Conservation (phyloP, 345 rosid genomes). For the Trapa bicornis region DNA sequence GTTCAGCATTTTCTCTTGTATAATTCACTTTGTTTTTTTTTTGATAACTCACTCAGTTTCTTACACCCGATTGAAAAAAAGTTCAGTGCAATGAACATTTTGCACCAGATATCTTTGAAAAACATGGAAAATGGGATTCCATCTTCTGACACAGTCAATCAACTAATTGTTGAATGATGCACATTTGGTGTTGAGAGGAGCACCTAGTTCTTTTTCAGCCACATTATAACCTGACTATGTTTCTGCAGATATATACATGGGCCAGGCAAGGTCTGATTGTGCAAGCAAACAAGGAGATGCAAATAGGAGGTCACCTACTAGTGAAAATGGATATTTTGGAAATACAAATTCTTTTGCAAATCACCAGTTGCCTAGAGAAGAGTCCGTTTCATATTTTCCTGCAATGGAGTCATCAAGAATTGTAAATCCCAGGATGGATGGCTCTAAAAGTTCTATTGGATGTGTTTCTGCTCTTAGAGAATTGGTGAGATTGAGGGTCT, state of each 20-base stretch:
- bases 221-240: constrained; percentile 3
- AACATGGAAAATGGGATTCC: not conserved
- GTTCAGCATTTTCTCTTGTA: not conserved
- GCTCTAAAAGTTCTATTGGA: constrained; percentile 39
- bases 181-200: not conserved
- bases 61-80: not conserved
- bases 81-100: not conserved
- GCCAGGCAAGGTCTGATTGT: constrained; percentile 39
- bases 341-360: constrained; percentile 32
- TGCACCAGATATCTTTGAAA: not conserved
- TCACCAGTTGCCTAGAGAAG: constrained; percentile 44
- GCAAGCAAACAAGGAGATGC: constrained; percentile 44
- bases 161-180: not conserved
- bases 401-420: constrained; percentile 46
- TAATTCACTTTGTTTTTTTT: not conserved
- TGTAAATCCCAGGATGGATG: constrained; percentile 58
- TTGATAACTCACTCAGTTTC: too few species aligned
- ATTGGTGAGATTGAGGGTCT: constrained; percentile 41
- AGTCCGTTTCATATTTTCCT: constrained; percentile 30
- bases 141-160: not conserved
- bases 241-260: constrained; percentile 55
- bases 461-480: constrained; percentile 76
- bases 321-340: constrained; percentile 46
- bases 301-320: constrained; percentile 29
- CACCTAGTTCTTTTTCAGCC: not conserved